Evolutionary conservation across 371 early-diverging fungal species (phyloP), one percentile per base, ranked within the genome.

Genomic region (Mortierella sp.): DNA sequence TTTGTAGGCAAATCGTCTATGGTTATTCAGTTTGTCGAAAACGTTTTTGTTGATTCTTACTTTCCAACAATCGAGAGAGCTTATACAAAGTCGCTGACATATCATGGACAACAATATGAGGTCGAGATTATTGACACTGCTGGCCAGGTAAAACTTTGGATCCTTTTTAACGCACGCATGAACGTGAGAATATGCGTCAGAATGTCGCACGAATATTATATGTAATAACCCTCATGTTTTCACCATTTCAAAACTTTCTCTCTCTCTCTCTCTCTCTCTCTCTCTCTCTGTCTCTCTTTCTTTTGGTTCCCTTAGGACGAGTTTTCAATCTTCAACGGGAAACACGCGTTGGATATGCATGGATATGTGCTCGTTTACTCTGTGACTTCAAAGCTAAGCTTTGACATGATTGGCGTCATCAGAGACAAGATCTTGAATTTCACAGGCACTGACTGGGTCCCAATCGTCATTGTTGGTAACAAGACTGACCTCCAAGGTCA

Each of bases 291-390:
- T 45, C 1, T 43, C 11, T 24, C 5, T 62, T 19, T 13, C 7
- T 2, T 41, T 81, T 93, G 94, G 99, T 62, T 19, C 5, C 11
- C 2, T 41, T 83, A 93, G 94, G 99, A 98, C 86, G 99, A 98
- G 86, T 96, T 93, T 69, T 96, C 97, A 41, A 94, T 97, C 67
- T 86, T 98, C 67, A 95, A 94, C 66, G 92, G 95, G 11, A 94
- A 93, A 48, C 96, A 96, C 79, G 94, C 95, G 8, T 88, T 96
- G 2, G 95, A 97, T 40, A 94, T 96, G 64, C 96, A 98, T 83
- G 97, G 97, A 6, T 97, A 96, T 80, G 93, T 97, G 36, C 87
- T 98, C 13, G 96, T 95, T n/a, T 98, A 97, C 81, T 96, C 97
- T 2, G 94, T 98, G 47, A 90, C 95, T 32, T 94, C 94, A 58